Conservation (phyloP, 257 asterid species). For the Lantana camara region DNA sequence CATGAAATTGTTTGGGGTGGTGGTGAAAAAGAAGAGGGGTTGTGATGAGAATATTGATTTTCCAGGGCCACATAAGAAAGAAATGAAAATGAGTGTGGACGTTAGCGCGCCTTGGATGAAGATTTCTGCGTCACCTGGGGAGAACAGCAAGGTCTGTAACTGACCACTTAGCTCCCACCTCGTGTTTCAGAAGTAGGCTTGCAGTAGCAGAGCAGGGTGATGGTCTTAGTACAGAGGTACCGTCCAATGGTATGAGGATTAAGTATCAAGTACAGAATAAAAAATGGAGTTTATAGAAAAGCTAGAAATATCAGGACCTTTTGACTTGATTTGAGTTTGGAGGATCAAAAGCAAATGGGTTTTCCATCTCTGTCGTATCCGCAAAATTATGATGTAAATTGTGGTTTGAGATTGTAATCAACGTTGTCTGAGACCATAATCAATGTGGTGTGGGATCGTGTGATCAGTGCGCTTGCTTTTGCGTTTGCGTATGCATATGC, state of each 20-base stretch:
- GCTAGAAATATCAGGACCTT: neutral
- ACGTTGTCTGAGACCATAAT: too few species aligned
- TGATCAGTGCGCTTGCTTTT: neutral
- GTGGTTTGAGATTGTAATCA: neutral
- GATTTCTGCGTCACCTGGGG: constrained; percentile 39
- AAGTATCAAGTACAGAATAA: neutral
- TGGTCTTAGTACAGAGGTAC: constrained; percentile 4
- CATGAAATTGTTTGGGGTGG: constrained; percentile 76
- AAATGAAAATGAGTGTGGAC: constrained; percentile 42
- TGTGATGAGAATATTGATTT: constrained; percentile 38
- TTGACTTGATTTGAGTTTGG: constrained; percentile 14
- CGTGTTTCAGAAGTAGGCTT: neutral
- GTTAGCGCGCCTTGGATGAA: constrained; percentile 48
- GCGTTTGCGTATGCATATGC: too few species aligned
- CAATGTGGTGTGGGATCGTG: too few species aligned
- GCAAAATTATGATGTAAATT: neutral
- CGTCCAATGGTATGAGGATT: neutral
- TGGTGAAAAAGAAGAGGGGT: constrained; percentile 59
- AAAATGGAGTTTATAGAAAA: neutral
- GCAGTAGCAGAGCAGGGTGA: neutral
- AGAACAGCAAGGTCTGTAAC: constrained; percentile 48
- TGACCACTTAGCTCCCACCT: constrained; percentile 18
- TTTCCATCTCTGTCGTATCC: constrained; percentile 12
- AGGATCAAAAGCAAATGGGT: constrained; percentile 34
- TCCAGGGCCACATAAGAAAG: constrained; percentile 35